phyloP scores from a whole-genome alignment of 495 filamentous ascomycete genomes.

The Cercophora sp. region DNA sequence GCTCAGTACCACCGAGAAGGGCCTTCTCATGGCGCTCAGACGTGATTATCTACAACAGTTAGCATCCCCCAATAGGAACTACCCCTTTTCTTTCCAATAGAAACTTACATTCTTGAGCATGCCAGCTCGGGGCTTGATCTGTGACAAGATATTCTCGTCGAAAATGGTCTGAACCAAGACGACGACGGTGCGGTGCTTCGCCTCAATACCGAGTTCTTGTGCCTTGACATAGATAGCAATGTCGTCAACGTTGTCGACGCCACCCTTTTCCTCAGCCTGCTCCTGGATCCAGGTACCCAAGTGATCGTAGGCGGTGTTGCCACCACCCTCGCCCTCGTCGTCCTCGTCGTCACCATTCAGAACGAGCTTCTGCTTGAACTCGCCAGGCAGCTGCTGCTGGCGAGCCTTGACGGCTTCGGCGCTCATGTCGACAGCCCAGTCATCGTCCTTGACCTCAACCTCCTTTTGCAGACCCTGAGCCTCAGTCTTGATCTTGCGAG shows the following conservation, averaged over 20 bases:
- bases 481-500: slow-evolving; percentile 79
- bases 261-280: slow-evolving; percentile 65
- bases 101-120: slow-evolving; percentile 78
- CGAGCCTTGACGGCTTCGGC: slow-evolving; percentile 92
- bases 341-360: slow-evolving; percentile 83
- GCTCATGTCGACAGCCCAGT: slow-evolving; percentile 94
- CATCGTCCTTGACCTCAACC: slow-evolving; percentile 70
- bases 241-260: slow-evolving; percentile 71
- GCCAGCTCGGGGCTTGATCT: slow-evolving; percentile 73
- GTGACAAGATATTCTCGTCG: slow-evolving; percentile 75
- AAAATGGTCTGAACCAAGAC: slow-evolving; percentile 94
- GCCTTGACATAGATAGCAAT: slow-evolving; percentile 94
- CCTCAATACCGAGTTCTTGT: slow-evolving; percentile 90
- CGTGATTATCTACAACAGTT: slow-evolving; percentile 62
- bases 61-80: slow-evolving; percentile 21
- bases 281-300: slow-evolving; percentile 88
- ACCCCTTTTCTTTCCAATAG: too few relatives aligned
- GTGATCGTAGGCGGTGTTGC: slow-evolving; percentile 80
- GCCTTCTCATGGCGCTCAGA: slow-evolving; percentile 94
- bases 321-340: slow-evolving; percentile 71
- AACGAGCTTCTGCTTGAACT: slow-evolving; percentile 84
- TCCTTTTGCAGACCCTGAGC: slow-evolving; percentile 64
- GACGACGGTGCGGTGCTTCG: slow-evolving; percentile 87
- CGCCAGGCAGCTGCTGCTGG: slow-evolving; percentile 80
- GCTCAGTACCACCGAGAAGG: slow-evolving; percentile 93